phyloP scores from a whole-genome alignment of 306 rosid species.

The Pachyrhizus erosus region DNA sequence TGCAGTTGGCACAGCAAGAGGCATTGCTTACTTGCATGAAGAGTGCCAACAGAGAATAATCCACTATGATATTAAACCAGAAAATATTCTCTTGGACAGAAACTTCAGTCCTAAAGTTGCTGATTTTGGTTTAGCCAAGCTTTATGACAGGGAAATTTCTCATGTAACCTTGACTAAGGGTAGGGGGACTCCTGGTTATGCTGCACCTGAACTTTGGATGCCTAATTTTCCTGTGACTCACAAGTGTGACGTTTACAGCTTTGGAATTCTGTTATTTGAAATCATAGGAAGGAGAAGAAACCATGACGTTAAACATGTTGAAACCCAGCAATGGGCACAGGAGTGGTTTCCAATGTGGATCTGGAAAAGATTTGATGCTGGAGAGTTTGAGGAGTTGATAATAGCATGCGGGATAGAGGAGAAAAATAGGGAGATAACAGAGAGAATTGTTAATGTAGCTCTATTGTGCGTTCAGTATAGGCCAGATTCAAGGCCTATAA shows the following conservation, averaged over 20 bases:
- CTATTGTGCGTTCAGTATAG: conserved; percentile 48
- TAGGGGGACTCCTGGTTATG: conserved; percentile 14
- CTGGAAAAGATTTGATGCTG: conserved; percentile 39
- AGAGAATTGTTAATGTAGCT: conserved; percentile 45
- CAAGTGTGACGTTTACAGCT: conserved; percentile 21
- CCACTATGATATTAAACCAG: conserved; percentile 57
- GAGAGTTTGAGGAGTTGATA: conserved; percentile 9
- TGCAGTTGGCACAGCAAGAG: conserved; percentile 49
- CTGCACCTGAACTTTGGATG: conserved; percentile 15
- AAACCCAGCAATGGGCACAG: not conserved
- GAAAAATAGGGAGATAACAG: conserved; percentile 37
- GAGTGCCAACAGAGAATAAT: conserved; percentile 56
- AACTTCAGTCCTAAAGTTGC: conserved; percentile 50
- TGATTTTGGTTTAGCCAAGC: conserved; percentile 21
- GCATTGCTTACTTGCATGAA: conserved; percentile 53
- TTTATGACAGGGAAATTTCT: conserved; percentile 9
- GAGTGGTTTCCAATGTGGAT: conserved; percentile 39
- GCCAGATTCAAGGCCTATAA: conserved; percentile 47
- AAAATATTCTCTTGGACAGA: conserved; percentile 46
- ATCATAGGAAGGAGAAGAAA: conserved; percentile 1
- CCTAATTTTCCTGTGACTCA: not conserved
- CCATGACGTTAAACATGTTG: not conserved
- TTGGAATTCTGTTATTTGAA: conserved; percentile 11
- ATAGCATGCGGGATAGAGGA: conserved; percentile 42
- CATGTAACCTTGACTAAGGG: not conserved